phyloP scores from a whole-genome alignment of 306 rosid genomes.

The Coriaria nepalensis region DNA sequence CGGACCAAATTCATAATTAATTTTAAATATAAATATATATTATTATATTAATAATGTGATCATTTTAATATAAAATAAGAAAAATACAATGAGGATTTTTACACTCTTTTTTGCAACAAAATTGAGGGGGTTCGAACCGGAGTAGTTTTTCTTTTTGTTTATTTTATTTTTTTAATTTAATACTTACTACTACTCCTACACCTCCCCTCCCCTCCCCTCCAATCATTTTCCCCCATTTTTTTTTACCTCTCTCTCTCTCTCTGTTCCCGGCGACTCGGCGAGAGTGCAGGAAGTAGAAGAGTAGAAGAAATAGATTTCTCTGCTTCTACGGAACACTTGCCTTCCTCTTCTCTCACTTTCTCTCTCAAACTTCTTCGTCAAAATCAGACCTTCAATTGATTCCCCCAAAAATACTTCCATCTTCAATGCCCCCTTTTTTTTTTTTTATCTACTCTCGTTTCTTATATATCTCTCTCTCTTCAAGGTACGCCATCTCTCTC shows the following conservation, averaged over 20 bases:
- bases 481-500: conserved; percentile 13
- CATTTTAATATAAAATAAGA: too few relatives aligned
- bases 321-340: conserved; percentile 67
- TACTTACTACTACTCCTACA: conserved; percentile 12
- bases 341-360: conserved; percentile 1
- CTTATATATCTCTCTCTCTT: conserved; percentile 6
- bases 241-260: conserved; percentile 22
- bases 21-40: too few relatives aligned
- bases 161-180: not conserved
- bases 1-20: too few relatives aligned
- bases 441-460: conserved; percentile 16
- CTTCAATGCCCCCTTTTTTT: conserved; percentile 21
- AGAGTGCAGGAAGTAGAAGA: conserved; percentile 66
- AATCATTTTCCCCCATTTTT: conserved; percentile 40
- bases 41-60: too few relatives aligned
- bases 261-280: conserved; percentile 89
- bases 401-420: conserved; percentile 18
- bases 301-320: conserved; percentile 71
- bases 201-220: conserved; percentile 44
- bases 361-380: conserved; percentile 24
- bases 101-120: too few relatives aligned
- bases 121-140: too few relatives aligned
- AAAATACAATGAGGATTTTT: too few relatives aligned
- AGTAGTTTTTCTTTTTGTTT: not conserved
- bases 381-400: conserved; percentile 10